Conservation (phyloP, 2,329 filamentous ascomycete genomes). For the Nemania sp. region DNA sequence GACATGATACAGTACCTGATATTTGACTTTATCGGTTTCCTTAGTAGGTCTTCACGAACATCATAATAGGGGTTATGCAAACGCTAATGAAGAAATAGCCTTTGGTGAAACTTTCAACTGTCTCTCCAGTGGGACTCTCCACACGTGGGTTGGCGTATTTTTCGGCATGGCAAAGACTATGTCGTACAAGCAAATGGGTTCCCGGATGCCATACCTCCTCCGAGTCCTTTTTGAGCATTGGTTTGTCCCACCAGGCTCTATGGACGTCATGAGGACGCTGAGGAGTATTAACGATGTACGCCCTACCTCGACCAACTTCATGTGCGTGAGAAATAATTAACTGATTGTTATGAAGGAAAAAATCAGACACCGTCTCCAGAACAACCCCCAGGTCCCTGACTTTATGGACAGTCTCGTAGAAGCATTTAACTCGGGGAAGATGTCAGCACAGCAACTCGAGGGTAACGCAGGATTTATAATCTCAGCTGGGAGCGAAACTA, state of each 20-base stretch:
- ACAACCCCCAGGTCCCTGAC: constrained; percentile 33
- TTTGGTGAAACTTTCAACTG: constrained; percentile 32
- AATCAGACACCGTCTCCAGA: constrained; percentile 34
- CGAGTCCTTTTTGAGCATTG: not conserved
- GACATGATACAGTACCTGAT: constrained; percentile 13
- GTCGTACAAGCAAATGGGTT: constrained; percentile 12
- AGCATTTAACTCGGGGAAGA: constrained; percentile 36
- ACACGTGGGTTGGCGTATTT: constrained; percentile 23
- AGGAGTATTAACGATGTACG: constrained; percentile 16
- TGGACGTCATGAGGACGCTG: not conserved
- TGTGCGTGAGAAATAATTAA: not conserved
- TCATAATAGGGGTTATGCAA: no score
- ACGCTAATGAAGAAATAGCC: constrained; percentile 4
- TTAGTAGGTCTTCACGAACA: constrained; percentile 14
- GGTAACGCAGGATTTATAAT: constrained; percentile 42
- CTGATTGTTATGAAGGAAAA: constrained; percentile 33
- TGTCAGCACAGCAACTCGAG: constrained; percentile 33
- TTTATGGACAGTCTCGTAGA: constrained; percentile 44
- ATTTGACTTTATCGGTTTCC: constrained; percentile 26
- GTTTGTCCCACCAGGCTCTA: constrained; percentile 8
- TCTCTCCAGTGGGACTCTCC: constrained; percentile 18
- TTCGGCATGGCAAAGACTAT: constrained; percentile 14
- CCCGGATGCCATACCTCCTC: constrained; percentile 19
- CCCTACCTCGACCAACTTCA: not conserved
- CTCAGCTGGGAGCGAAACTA: constrained; percentile 43